phyloP scores from a whole-genome alignment of 1,284 basidiomycete species.

The Tilletia walkeri region DNA sequence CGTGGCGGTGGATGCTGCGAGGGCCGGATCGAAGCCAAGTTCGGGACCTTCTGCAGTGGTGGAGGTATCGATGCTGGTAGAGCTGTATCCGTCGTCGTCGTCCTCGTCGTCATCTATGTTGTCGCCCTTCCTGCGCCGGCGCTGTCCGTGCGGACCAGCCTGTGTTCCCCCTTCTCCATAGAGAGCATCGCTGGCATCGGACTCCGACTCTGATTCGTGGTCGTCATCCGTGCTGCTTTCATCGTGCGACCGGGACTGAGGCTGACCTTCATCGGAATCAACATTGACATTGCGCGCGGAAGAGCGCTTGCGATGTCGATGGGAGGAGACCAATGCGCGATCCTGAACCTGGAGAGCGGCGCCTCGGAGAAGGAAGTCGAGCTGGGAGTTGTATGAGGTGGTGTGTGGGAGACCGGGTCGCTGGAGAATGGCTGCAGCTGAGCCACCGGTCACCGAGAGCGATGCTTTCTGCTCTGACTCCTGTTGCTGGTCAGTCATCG shows the following conservation, averaged over 20 bases:
- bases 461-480: too few relatives aligned
- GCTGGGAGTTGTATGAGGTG: slow-evolving; percentile 8
- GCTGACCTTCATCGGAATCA: too few relatives aligned
- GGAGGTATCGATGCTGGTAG: neutral
- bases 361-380: slow-evolving; percentile 13
- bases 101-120: neutral
- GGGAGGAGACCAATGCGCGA: neutral
- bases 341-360: slow-evolving; percentile 12
- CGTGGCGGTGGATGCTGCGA: neutral
- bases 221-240: slow-evolving; percentile 6
- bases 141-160: neutral
- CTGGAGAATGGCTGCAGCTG: neutral
- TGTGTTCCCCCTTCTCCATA: neutral
- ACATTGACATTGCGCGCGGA: too few relatives aligned
- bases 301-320: neutral
- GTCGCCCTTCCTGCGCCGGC: neutral
- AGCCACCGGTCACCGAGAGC: too few relatives aligned
- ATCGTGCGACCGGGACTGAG: neutral
- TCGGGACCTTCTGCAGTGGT: neutral
- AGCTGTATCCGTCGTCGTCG: neutral
- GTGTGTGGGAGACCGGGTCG: neutral
- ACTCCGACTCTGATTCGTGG: neutral
- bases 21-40: neutral
- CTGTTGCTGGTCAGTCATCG: too few relatives aligned
- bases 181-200: neutral